Percentiles rank a stretch among this genome's conserved stretches.
These are phyloP conservation scores for Cercospora sp. DNA, from an alignment of 2,329 filamentous ascomycete genomes.

Conservation along the genomic window DNA sequence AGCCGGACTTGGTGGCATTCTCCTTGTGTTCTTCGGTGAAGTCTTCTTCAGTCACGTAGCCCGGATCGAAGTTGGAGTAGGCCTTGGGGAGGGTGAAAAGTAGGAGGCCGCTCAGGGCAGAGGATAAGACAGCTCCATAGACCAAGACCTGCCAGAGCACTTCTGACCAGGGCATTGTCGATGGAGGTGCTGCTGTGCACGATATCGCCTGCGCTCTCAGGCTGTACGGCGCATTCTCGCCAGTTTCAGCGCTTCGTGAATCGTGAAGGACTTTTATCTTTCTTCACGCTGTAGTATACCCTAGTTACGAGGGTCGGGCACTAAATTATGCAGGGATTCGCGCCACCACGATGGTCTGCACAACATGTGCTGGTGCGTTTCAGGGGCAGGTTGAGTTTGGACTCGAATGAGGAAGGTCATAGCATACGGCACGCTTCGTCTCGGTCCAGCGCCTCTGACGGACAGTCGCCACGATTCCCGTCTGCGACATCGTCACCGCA, in stretches of 20 bases:
- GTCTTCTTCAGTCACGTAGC: slow-evolving; percentile 29
- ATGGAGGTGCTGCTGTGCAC: not conserved
- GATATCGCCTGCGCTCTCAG: not conserved
- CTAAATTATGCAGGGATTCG: not conserved
- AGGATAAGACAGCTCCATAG: slow-evolving; percentile 46
- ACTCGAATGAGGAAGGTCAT: not conserved
- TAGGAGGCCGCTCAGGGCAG: slow-evolving; percentile 49
- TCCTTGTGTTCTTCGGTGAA: slow-evolving; percentile 34
- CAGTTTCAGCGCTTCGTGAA: not conserved
- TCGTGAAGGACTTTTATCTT: not conserved
- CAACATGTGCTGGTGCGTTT: not conserved
- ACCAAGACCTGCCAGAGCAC: slow-evolving; percentile 42
- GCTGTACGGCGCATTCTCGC: not conserved
- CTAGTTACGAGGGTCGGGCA: not conserved
- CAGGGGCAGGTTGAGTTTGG: not conserved
- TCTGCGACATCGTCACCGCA: not conserved
- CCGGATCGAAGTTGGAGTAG: slow-evolving; percentile 46
- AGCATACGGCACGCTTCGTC: slow-evolving; percentile 1
- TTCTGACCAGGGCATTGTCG: slow-evolving; percentile 33
- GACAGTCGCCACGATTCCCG: not conserved
- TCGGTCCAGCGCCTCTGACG: slow-evolving; percentile 2
- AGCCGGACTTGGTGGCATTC: slow-evolving; percentile 34
- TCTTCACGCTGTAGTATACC: slow-evolving; percentile 6
- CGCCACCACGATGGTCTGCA: not conserved
- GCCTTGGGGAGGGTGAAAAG: slow-evolving; percentile 56